These are phyloP conservation scores for Talaromyces atroroseus DNA, from an alignment of 2,329 filamentous ascomycete species.

Conservation along the genomic window DNA sequence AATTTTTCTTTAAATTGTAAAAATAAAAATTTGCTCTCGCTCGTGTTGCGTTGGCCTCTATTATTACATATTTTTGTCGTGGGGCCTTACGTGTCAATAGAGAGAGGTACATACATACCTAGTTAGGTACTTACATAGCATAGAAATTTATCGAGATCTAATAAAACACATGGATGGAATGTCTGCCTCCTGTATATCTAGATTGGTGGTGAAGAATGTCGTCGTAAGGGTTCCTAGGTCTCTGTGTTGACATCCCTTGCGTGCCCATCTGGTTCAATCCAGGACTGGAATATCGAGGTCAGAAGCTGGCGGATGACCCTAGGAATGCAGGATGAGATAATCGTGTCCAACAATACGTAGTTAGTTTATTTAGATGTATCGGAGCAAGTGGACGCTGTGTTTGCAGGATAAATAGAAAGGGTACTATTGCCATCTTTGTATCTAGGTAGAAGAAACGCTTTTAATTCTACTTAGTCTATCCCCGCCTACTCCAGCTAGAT, in stretches of 20 bases:
- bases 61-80: conserved; percentile 23
- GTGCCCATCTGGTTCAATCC: neutral
- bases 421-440: neutral
- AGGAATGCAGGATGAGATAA: neutral
- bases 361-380: too few species aligned
- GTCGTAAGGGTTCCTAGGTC: too few species aligned
- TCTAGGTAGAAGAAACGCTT: neutral
- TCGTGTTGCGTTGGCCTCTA: conserved; percentile 41
- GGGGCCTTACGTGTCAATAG: conserved; percentile 38
- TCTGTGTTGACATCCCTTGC: neutral
- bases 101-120: conserved; percentile 36
- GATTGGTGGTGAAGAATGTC: too few species aligned
- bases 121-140: neutral
- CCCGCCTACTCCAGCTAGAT: too few species aligned
- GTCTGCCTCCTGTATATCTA: too few species aligned
- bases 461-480: too few species aligned
- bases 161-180: neutral
- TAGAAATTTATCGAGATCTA: neutral
- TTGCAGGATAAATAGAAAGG: too few species aligned
- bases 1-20: conserved; percentile 19
- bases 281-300: too few species aligned
- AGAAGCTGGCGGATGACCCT: too few species aligned
- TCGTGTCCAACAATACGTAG: too few species aligned
- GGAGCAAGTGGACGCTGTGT: too few species aligned
- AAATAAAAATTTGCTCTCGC: conserved; percentile 24